Conservation (phyloP, 164 flowering plant genomes). For the Tetrastigma voinierianum region DNA sequence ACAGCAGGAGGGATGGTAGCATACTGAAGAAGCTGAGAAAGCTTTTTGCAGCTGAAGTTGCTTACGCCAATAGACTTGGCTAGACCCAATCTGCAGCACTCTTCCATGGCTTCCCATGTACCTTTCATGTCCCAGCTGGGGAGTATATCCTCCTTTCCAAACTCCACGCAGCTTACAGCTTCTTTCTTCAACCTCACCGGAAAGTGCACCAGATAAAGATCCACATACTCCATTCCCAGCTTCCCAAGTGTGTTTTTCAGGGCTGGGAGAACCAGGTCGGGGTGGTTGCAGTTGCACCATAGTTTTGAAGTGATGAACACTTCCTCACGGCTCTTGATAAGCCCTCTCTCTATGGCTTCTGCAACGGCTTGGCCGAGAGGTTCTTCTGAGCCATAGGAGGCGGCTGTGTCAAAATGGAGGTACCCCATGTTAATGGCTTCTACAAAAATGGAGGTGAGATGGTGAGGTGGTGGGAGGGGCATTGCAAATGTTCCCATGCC, state of each 20-base stretch:
- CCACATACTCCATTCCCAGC: slow-evolving; percentile 24
- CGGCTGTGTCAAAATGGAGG: slow-evolving; percentile 21
- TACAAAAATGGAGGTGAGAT: no score
- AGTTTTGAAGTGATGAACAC: slow-evolving; percentile 46
- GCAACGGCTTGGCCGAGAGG: slow-evolving; percentile 28
- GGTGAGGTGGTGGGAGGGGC: no score
- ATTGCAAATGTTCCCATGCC: no score
- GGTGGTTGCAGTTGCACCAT: slow-evolving; percentile 28
- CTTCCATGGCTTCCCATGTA: slow-evolving; percentile 38
- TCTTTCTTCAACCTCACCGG: slow-evolving; percentile 23
- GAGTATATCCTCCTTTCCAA: slow-evolving; percentile 7
- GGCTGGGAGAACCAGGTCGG: slow-evolving; percentile 31
- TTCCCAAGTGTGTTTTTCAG: slow-evolving; percentile 27
- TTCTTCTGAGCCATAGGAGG: slow-evolving; percentile 24
- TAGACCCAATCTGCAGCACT: slow-evolving; percentile 25
- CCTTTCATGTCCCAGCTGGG: slow-evolving; percentile 19
- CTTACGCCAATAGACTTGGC: slow-evolving; percentile 32
- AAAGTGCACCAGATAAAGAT: slow-evolving; percentile 30
- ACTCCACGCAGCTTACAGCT: background rate
- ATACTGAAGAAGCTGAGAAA: slow-evolving; percentile 4
- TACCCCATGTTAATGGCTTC: no score
- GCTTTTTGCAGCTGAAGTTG: slow-evolving; percentile 22
- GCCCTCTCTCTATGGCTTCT: slow-evolving; percentile 25
- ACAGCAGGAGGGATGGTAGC: slow-evolving; percentile 33
- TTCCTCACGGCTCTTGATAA: slow-evolving; percentile 27